A percentile compares a stretch with the other conserved stretches of the same genome.
These are phyloP conservation scores for Cladosporium sp. DNA, from an alignment of 2,329 filamentous ascomycete genomes.

Conservation along the genomic window DNA sequence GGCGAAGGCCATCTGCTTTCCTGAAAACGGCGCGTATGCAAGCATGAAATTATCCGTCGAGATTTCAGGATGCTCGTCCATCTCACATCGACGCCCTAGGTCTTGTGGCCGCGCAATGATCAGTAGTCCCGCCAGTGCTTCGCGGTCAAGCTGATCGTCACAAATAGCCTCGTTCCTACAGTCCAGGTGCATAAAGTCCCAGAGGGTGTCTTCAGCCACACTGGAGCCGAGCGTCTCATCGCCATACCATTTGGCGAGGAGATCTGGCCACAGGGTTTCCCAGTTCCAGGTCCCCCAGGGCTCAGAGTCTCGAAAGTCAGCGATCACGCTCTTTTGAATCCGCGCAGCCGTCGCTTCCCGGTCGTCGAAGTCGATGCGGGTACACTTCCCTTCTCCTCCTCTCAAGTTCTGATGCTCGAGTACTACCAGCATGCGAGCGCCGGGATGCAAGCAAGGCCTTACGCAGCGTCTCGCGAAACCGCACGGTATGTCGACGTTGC, in stretches of 20 bases:
- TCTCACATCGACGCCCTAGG: not conserved
- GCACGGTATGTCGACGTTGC: not conserved
- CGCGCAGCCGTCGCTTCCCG: not conserved
- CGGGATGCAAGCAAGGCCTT: not conserved
- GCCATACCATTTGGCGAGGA: not conserved
- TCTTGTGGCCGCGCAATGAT: not conserved
- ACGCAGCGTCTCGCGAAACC: not conserved
- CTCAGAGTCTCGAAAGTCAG: no score
- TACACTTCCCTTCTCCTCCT: not conserved
- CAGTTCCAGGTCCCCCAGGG: not conserved
- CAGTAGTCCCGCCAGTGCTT: not conserved
- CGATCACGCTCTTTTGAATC: not conserved
- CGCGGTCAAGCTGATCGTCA: not conserved
- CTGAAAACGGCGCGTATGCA: not conserved
- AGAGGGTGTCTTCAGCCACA: not conserved
- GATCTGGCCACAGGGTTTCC: not conserved
- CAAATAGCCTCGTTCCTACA: not conserved
- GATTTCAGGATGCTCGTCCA: not conserved
- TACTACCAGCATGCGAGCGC: not conserved
- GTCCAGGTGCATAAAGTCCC: not conserved
- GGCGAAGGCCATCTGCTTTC: not conserved
- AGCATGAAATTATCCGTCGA: not conserved
- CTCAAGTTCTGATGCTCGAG: not conserved
- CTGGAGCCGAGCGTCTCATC: not conserved
- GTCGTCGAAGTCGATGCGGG: not conserved